Evolutionary conservation across 1,284 basidiomycete genomes (phyloP).

Genomic region (Boletus coffeatus): DNA sequence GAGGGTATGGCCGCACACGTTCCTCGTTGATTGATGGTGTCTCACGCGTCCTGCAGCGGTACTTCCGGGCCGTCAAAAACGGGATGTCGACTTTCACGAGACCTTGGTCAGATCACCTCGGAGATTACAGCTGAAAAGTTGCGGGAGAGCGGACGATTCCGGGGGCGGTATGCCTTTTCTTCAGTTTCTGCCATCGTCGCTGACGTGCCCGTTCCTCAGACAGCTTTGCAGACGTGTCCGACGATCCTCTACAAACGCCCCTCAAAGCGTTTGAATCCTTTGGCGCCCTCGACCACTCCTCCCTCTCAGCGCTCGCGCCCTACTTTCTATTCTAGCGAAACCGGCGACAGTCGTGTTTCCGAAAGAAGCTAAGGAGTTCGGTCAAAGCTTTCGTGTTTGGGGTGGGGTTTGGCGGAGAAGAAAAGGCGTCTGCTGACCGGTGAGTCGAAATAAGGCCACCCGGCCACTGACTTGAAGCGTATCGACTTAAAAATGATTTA

Average conservation of each 20-base stretch:
- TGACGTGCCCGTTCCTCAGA: constrained; percentile 12
- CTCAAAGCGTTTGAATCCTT: constrained; percentile 74
- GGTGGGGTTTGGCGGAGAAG: constrained; percentile 47
- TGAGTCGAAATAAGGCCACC: constrained; percentile 6
- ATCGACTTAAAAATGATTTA: background rate
- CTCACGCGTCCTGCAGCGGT: constrained; percentile 32
- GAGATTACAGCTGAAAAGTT: constrained; percentile 63
- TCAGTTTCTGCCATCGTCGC: background rate
- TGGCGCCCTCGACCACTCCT: constrained; percentile 43
- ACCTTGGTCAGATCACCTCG: constrained; percentile 73
- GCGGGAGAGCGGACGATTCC: constrained; percentile 72
- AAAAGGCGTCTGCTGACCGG: constrained; percentile 27
- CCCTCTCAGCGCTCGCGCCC: constrained; percentile 53
- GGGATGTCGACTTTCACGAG: constrained; percentile 38
- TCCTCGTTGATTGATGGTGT: background rate
- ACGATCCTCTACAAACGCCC: constrained; percentile 64
- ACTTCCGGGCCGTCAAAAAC: constrained; percentile 39
- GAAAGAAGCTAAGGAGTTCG: too few species aligned
- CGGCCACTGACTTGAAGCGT: too few species aligned
- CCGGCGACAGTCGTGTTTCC: too few species aligned
- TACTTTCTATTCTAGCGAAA: constrained; percentile 47
- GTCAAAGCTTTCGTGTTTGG: constrained; percentile 41
- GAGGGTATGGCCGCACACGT: constrained; percentile 35
- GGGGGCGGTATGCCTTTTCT: constrained; percentile 37
- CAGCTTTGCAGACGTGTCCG: constrained; percentile 17